Base-by-base conservation (phyloP, 1,139 yeast genomes). In the Blastobotrys malaysiensis region DNA sequence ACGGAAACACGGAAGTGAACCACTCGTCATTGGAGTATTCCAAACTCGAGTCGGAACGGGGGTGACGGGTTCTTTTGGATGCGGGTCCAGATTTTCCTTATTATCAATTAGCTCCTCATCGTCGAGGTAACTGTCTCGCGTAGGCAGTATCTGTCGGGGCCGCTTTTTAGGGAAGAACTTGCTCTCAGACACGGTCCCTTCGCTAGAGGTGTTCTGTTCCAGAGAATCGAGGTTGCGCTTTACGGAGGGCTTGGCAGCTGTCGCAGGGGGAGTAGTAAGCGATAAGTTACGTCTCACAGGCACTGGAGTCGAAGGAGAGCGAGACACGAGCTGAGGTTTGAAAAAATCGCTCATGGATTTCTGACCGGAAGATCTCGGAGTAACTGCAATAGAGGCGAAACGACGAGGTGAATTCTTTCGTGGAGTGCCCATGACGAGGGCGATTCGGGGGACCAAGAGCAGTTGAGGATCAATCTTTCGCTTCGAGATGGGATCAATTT, bases 401-500 rank as follows among this genome's bases (percentile, higher is more conserved):
- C 39, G 39, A 7, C 16, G 39, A 2, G 39, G 16, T 11, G 39
- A 31, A n/a, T 13, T n/a, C 39, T n/a, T 31, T 13, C 16, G 39
- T 3, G 39, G 39, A 5, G 39, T 31, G 4, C 39, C 39, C 2
- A 31, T 13, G 16, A 31, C 16, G 14, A 31, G 39, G 4, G 39
- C 16, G 16, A 31, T 31, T n/a, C 39, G 14, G 7, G 39, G 39
- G 7, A 31, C 39, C 11, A 31, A 31, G 16, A 31, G 39, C 16
- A 13, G 14, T 11, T 31, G 39, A 5, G 4, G 39, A 7, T 31
- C 44, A 45, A 55, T 45, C 9, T 48, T 46, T 45, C 73, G 69
- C 61, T 80, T 84, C 7, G 84, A 77, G 39, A 79, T 75, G 0
- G 97, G 97, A 65, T 85, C 81, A 6, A 87, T 63, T 13, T 74